Evolutionary conservation across 352 stramenopile genomes (phyloP), one percentile per base, ranked within the genome.

Genomic region (Pythium brachiatum): DNA sequence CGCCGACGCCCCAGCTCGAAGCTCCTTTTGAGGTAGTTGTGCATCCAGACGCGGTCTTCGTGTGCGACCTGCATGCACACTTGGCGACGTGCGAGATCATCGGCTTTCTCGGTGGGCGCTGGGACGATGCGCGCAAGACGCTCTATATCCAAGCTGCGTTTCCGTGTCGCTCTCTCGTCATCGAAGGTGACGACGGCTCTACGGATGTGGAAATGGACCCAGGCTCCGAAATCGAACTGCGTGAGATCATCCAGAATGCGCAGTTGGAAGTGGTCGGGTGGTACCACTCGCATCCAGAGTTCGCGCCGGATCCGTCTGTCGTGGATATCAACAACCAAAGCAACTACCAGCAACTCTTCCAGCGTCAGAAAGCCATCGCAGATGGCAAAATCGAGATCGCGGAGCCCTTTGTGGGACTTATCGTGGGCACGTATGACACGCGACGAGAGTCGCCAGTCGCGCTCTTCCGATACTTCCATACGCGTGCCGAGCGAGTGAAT

Each of bases 201-300:
- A 98, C 92, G 21, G 95, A 98, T 66, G 94, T 98, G 7, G 95
- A 98, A 62, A 98, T 98, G 91, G 94, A 98, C 63, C 93, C 95
- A 9, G 88, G 81, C 7, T 94, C 78, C 51, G 90, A 98, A 67
- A 94, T 98, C 59, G 80, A 96, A 55, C 67, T 97, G 43, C 86
- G 90, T 31, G 86, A 95, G 25, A 93, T 95, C 43, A 98, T 98
- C 69, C 64, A 84, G 62, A 88, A 94, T 39, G 81, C 90, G 2
- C 74, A 93, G 53, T 65, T 98, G 5, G 85, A 94, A 57, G 90
- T 98, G 44, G 91, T 98, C 5, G 95, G 95, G 4, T 98, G 95
- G 95, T 98, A 98, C 60, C 95, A 98, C 70, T 97, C 86, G 9
- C 94, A 98, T 68, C 95, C 95, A 13, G 86, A 80, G 26, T 98